Evolutionary conservation across 352 stramenopile genomes (phyloP).

Genomic region (Phytophthora sp.): DNA sequence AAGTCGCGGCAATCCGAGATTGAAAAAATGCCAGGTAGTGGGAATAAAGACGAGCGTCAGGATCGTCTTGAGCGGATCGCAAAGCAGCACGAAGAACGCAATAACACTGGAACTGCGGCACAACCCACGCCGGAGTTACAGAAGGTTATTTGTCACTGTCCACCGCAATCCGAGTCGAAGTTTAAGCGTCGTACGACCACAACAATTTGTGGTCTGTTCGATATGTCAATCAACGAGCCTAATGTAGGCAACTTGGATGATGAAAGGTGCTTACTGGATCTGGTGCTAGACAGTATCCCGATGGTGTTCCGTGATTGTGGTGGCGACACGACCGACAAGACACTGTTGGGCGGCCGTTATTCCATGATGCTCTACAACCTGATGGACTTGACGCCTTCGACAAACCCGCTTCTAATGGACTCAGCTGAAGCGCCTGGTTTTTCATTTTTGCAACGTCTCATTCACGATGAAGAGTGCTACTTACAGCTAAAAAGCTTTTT

Average conservation of each 20-base stretch:
- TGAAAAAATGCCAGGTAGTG: slow-evolving; percentile 75
- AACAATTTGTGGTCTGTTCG: slow-evolving; percentile 77
- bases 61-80: slow-evolving; percentile 72
- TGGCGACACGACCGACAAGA: slow-evolving; percentile 88
- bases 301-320: slow-evolving; percentile 89
- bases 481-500: slow-evolving; percentile 80
- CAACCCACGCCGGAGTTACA: slow-evolving; percentile 29
- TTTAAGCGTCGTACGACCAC: slow-evolving; percentile 43
- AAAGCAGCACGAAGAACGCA: slow-evolving; percentile 72
- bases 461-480: slow-evolving; percentile 91
- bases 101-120: slow-evolving; percentile 42
- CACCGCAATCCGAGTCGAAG: slow-evolving; percentile 38
- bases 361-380: slow-evolving; percentile 77
- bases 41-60: slow-evolving; percentile 71
- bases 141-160: slow-evolving; percentile 40
- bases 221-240: slow-evolving; percentile 72
- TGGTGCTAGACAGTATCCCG: slow-evolving; percentile 85
- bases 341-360: slow-evolving; percentile 80
- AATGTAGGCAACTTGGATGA: slow-evolving; percentile 84
- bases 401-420: slow-evolving; percentile 68
- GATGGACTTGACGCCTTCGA: slow-evolving; percentile 56
- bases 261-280: slow-evolving; percentile 77
- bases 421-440: slow-evolving; percentile 71
- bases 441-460: slow-evolving; percentile 86
- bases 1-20: slow-evolving; percentile 45